These are phyloP conservation scores for Annulohypoxylon bovei DNA, from an alignment of 495 filamentous ascomycete genomes.

Conservation along the genomic window DNA sequence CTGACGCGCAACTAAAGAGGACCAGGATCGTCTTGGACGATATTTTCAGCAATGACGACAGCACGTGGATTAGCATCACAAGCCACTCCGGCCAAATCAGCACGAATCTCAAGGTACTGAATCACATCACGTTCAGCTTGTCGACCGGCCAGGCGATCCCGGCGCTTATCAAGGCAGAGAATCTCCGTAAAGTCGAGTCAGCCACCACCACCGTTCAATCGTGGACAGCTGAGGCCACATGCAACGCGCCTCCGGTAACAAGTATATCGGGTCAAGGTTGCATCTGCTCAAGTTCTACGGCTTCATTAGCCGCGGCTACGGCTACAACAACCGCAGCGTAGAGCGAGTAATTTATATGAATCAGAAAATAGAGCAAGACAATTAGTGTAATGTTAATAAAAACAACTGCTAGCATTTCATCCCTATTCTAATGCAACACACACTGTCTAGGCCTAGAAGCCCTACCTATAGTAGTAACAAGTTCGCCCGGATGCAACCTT, in stretches of 20 bases:
- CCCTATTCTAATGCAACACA: neutral
- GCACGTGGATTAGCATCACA: slow-evolving; percentile 71
- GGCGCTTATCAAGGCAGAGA: slow-evolving; percentile 69
- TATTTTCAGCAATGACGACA: slow-evolving; percentile 69
- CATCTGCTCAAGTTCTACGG: slow-evolving; percentile 55
- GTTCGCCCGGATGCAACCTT: slow-evolving; percentile 30
- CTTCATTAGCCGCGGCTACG: slow-evolving; percentile 28
- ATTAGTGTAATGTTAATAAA: slow-evolving; percentile 7
- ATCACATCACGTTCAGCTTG: slow-evolving; percentile 68
- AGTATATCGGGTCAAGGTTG: slow-evolving; percentile 56
- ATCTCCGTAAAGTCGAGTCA: slow-evolving; percentile 23
- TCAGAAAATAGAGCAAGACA: neutral
- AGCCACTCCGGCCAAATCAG: slow-evolving; percentile 74
- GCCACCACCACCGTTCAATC: slow-evolving; percentile 50
- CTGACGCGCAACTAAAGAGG: slow-evolving; percentile 64
- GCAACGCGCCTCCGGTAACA: slow-evolving; percentile 60
- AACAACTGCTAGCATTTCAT: neutral
- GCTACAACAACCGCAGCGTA: slow-evolving; percentile 12
- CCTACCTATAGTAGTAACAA: slow-evolving; percentile 10
- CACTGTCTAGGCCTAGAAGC: neutral
- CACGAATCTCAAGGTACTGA: slow-evolving; percentile 63
- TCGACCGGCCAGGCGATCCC: slow-evolving; percentile 77
- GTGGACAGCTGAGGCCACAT: slow-evolving; percentile 60
- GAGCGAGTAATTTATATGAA: neutral
- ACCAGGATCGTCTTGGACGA: slow-evolving; percentile 66